phyloP scores from a whole-genome alignment of 805 yeast species.

The Helenozyma baotianmanensis region DNA sequence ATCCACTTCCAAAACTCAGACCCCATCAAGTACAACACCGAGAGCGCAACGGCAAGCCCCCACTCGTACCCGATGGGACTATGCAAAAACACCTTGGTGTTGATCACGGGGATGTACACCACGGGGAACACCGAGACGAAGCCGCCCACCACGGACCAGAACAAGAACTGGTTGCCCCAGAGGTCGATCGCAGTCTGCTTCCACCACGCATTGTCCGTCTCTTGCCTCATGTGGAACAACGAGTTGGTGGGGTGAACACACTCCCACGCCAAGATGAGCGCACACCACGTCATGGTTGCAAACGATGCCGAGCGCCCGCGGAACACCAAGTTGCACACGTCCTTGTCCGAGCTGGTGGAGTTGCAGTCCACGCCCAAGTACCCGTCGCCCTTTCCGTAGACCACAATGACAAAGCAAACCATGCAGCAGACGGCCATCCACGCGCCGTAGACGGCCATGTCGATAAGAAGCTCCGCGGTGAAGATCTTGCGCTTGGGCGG shows the following conservation, averaged over 20 bases:
- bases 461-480: conserved; percentile 38
- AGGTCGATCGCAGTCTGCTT: conserved; percentile 31
- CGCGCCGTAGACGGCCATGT: conserved; percentile 37
- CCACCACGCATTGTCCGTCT: conserved; percentile 34
- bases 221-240: conserved; percentile 34
- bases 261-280: conserved; percentile 37
- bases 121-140: conserved; percentile 36
- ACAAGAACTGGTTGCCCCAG: conserved; percentile 33
- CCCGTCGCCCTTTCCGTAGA: conserved; percentile 37
- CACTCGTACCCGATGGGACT: conserved; percentile 36
- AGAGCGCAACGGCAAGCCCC: conserved; percentile 33
- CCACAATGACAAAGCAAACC: conserved; percentile 33
- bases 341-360: conserved; percentile 14
- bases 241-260: conserved; percentile 35
- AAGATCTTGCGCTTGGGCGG: conserved; percentile 37
- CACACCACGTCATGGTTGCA: conserved; percentile 40
- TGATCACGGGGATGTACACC: conserved; percentile 38
- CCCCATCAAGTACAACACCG: conserved; percentile 26
- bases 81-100: conserved; percentile 35
- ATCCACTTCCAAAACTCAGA: conserved; percentile 39
- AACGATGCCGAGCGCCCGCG: conserved; percentile 36
- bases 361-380: conserved; percentile 36
- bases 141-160: conserved; percentile 36
- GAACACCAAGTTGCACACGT: conserved; percentile 29
- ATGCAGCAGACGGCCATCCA: conserved; percentile 41